Conservation (phyloP, 2,329 filamentous ascomycete genomes). For the Diaporthe citri region DNA sequence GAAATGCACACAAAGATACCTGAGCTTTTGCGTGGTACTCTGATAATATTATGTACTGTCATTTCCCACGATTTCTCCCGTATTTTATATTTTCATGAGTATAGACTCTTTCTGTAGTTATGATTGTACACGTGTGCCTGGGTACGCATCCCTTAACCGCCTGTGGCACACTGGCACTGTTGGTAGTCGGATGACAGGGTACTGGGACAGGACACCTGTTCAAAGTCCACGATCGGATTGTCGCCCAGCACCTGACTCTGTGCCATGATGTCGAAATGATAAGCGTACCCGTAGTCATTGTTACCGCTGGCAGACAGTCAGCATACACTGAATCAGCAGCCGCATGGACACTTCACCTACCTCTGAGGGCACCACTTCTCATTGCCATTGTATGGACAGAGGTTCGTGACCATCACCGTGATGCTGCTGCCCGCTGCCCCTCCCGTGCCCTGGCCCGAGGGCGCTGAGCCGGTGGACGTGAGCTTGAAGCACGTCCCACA, state of each 20-base stretch:
- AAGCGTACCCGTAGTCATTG: conserved; percentile 26
- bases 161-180: conserved; percentile 33
- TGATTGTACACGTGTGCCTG: background rate
- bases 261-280: conserved; percentile 38
- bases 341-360: conserved; percentile 6
- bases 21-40: background rate
- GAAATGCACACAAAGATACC: background rate
- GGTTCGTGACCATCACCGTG: conserved; percentile 51
- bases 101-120: background rate
- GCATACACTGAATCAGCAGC: background rate
- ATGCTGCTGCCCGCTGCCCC: conserved; percentile 43
- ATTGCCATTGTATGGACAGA: conserved; percentile 52
- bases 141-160: background rate
- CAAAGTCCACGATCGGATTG: conserved; percentile 33
- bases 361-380: conserved; percentile 51
- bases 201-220: conserved; percentile 23
- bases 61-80: too few species aligned
- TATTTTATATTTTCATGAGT: background rate
- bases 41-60: background rate
- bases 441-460: conserved; percentile 26
- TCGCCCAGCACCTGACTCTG: conserved; percentile 26
- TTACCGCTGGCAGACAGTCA: background rate
- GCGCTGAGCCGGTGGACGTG: conserved; percentile 45
- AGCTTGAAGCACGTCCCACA: conserved; percentile 48
- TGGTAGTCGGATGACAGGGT: conserved; percentile 1